phyloP scores from a whole-genome alignment of 805 yeast genomes.

The Candida dajiaensis region DNA sequence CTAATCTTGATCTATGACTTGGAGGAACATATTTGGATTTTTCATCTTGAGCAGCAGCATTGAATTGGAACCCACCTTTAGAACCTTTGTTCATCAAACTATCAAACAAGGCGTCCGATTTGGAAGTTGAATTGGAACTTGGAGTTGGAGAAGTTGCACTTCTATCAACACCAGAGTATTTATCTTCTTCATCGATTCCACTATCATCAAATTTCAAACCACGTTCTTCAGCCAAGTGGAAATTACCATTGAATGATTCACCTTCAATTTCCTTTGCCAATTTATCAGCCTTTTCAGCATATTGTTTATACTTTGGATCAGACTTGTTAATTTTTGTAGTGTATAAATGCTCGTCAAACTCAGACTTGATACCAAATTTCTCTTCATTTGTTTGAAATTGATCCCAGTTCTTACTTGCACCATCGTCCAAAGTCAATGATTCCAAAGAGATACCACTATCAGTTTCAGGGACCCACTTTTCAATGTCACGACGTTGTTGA shows the following conservation, averaged over 20 bases:
- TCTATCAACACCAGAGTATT: slow-evolving; percentile 77
- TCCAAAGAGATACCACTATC: slow-evolving; percentile 14
- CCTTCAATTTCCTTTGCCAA: slow-evolving; percentile 81
- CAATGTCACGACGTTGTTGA: slow-evolving; percentile 47
- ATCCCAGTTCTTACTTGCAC: slow-evolving; percentile 57
- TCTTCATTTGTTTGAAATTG: slow-evolving; percentile 90
- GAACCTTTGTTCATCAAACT: slow-evolving; percentile 29
- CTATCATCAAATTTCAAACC: slow-evolving; percentile 72
- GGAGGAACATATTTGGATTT: slow-evolving; percentile 44
- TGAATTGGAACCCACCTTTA: slow-evolving; percentile 34
- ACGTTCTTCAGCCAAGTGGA: slow-evolving; percentile 89
- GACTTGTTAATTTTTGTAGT: slow-evolving; percentile 70
- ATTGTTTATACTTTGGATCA: slow-evolving; percentile 66
- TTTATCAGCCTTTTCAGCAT: slow-evolving; percentile 64
- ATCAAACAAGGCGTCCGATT: slow-evolving; percentile 23
- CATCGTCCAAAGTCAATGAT: slow-evolving; percentile 32
- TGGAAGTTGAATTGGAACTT: slow-evolving; percentile 6
- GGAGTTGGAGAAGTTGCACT: slow-evolving; percentile 1
- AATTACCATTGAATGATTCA: slow-evolving; percentile 56
- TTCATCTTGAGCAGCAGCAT: slow-evolving; percentile 35
- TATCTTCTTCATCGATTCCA: slow-evolving; percentile 92
- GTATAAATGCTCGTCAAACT: slow-evolving; percentile 77
- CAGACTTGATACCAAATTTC: slow-evolving; percentile 82
- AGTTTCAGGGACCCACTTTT: slow-evolving; percentile 81
- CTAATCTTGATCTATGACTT: slow-evolving; percentile 43